These are phyloP conservation scores for Zymoseptoria ardabiliae DNA, from an alignment of 2,329 filamentous ascomycete genomes.

Conservation along the genomic window DNA sequence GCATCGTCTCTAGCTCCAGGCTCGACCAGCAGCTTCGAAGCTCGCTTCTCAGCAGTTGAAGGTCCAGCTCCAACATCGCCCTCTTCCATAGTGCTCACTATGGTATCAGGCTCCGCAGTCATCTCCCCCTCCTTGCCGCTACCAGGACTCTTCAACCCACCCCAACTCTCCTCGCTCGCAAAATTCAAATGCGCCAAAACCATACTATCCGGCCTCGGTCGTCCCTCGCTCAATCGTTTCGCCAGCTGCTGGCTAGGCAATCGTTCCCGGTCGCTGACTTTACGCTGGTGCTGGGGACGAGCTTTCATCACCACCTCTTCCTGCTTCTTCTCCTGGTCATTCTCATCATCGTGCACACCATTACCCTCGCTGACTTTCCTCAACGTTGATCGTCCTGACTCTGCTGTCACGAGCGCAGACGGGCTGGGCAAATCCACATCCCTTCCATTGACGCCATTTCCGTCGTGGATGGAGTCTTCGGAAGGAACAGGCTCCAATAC, in stretches of 20 bases:
- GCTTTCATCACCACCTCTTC: neutral
- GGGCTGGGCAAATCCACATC: too few species aligned
- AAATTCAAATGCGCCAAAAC: slow-evolving; percentile 1
- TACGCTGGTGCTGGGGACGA: slow-evolving; percentile 16
- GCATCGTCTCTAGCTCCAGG: slow-evolving; percentile 9
- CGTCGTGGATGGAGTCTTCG: neutral
- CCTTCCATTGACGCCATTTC: too few species aligned
- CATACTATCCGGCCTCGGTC: slow-evolving; percentile 2
- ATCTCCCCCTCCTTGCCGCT: neutral
- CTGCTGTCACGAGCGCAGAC: neutral
- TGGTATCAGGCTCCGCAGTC: neutral
- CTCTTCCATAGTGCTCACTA: neutral
- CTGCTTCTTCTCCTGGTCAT: neutral
- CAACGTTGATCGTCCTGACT: neutral
- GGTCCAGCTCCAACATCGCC: slow-evolving; percentile 5
- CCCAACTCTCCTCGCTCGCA: neutral
- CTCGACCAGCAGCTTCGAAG: neutral
- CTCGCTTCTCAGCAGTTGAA: neutral
- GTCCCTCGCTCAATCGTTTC: neutral
- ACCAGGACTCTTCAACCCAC: neutral
- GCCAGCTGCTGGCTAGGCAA: slow-evolving; percentile 21
- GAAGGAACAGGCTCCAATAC: slow-evolving; percentile 4
- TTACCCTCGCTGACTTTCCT: neutral
- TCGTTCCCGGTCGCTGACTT: slow-evolving; percentile 19
- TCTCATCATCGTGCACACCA: neutral